Evolutionary conservation across 192 early-diverging fungal genomes (phyloP), one percentile per base, ranked within the genome.

Genomic region (Mortierella antarctica): DNA sequence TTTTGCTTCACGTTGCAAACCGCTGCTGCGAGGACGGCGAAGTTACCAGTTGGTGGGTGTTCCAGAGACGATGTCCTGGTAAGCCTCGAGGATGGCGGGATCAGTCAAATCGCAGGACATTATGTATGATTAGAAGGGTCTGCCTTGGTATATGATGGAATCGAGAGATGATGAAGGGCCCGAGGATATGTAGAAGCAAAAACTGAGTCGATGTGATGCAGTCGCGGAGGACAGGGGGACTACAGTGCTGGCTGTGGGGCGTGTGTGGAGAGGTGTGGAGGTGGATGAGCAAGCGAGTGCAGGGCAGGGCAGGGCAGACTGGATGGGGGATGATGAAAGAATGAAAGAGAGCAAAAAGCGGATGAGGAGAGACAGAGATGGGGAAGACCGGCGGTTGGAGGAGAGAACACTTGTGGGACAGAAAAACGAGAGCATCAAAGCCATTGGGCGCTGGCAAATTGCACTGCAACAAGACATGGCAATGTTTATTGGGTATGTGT

Each of bases 41-140:
- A 11, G 39, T 65, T 84, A 91, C 90, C 90, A 91, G 77, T 91
- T 85, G 55, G 87, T 91, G 18, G 71, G 78, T 13, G 86, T 67
- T 48, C 85, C 87, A 41, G 80, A 69, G 45, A 86, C 71, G 62
- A 91, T 87, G 62, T 83, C 85, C n/a, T 86, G 76, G 74, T 91
- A 91, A 42, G 88, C 85, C 70, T 83, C 70, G 50, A 84, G 66
- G 67, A 89, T 91, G 51, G 59, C 77, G 61, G 88, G 84, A 76
- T 91, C 88, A 74, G 85, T 84, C 65, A 91, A 78, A 78, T 91
- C 89, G 83, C 90, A 91, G 66, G 88, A 89, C 88, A 89, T 89
- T 82, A 54, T 80, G 65, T 46, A 46, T 12, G 23, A 65, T 58
- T 57, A 61, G 39, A 31, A 47, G 61, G 14, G 39, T 53, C 7